A percentile compares a stretch with the other conserved stretches of the same genome.
phyloP scores from a whole-genome alignment of 257 asterid genomes.

The Fraxinus pennsylvanica region DNA sequence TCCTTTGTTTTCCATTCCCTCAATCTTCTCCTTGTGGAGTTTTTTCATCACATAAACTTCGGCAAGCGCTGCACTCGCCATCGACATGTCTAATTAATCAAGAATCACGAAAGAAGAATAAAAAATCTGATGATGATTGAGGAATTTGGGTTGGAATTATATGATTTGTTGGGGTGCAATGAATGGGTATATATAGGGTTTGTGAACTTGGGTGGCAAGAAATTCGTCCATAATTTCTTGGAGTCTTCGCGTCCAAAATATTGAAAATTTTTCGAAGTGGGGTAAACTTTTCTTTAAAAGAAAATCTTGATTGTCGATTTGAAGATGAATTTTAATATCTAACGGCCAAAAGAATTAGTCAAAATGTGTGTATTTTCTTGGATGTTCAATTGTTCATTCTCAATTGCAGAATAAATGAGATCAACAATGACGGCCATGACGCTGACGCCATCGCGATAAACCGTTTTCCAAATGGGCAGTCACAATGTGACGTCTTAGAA shows the following conservation, averaged over 20 bases:
- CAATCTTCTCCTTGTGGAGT: slow-evolving; percentile 31
- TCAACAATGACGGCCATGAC: background rate
- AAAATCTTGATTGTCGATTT: background rate
- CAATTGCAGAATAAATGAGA: background rate
- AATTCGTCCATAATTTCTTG: background rate
- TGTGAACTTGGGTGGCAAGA: slow-evolving; percentile 7
- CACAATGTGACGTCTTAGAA: too few relatives aligned
- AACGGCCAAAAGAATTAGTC: background rate
- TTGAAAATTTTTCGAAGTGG: background rate
- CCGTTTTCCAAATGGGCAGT: too few relatives aligned
- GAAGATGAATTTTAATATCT: background rate
- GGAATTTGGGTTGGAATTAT: background rate
- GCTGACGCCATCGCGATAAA: too few relatives aligned
- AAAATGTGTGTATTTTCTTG: background rate
- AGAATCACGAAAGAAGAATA: background rate
- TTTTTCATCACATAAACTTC: slow-evolving; percentile 35
- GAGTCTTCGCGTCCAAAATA: background rate
- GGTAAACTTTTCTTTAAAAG: background rate
- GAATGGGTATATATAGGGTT: background rate
- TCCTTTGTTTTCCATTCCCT: slow-evolving; percentile 25
- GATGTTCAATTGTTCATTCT: background rate
- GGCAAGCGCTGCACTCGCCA: slow-evolving; percentile 30
- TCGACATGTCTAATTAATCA: slow-evolving; percentile 9
- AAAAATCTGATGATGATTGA: background rate
- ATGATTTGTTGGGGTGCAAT: background rate